Base-by-base conservation (phyloP, 208 protist genomes). In the Trypanosoma theileri region DNA sequence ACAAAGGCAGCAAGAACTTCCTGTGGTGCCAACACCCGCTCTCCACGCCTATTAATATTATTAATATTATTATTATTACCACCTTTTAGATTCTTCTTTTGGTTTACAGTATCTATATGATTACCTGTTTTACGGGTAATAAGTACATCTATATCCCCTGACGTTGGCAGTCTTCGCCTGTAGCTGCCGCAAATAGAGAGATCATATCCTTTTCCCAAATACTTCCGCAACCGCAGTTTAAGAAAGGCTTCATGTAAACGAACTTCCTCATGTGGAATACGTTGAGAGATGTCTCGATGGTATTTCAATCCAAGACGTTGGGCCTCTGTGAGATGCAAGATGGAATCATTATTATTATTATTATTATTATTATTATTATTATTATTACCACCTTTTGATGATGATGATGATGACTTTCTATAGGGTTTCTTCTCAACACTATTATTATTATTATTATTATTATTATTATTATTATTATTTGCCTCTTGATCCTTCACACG, bases 141-240 rank as follows among this genome's bases (percentile, higher is more conserved):
- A 41, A 97, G 81, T 4, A 94, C 82, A 52, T 97, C 92, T 52
- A 95, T 92, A 60, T 97, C 92, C 12, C 92, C 92, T 3, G 85
- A 92, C 1, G 78, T 74, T 13, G 75, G 68, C 8, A 67, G 64
- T 54, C 80, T 66, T 13, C 92, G 79, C 8, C 92, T 80, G 76
- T 92, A 92, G 63, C 83, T 92, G 31, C 92, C 92, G 62, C 92
- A 97, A 22, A 92, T 80, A 12, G 80, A 79, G 4, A 95, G 73
- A 42, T 85, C 78, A 62, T 89, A 94, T 48, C 77, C 66, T 55
- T 81, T 75, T 58, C 88, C 88, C 16, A 93, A 75, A 61, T 89
- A 82, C 69, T 93, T 91, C 40, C 80, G 73, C 19, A 93, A 66
- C 6, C 79, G 72, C 62, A 86, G 65, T 55, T 94, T 94, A 24